These are phyloP conservation scores for Gossypium australe DNA, from an alignment of 345 rosid species.

Conservation along the genomic window DNA sequence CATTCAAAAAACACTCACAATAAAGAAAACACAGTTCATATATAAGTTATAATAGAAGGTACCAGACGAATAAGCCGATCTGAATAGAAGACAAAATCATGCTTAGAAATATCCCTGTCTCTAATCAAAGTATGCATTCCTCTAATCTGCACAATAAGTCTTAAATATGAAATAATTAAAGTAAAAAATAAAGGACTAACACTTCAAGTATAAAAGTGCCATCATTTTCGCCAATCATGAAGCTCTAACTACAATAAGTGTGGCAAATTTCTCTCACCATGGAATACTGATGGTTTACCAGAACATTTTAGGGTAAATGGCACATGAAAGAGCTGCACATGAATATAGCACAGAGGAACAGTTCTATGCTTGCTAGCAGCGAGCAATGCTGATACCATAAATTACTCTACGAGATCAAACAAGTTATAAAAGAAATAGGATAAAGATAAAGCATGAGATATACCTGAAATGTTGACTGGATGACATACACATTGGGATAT, in stretches of 20 bases:
- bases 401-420: conserved; percentile 3
- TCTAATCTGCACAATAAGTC: conserved; percentile 63
- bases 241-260: conserved; percentile 1
- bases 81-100: conserved; percentile 95
- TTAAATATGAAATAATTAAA: conserved; percentile 18
- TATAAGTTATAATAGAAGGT: conserved; percentile 18
- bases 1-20: background rate
- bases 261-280: background rate
- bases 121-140: conserved; percentile 99
- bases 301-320: background rate
- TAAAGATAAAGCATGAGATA: background rate
- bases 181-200: background rate
- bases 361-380: background rate
- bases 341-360: background rate
- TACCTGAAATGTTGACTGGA: conserved; percentile 94
- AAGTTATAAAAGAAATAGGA: background rate
- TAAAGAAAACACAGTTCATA: conserved; percentile 3
- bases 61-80: conserved; percentile 97
- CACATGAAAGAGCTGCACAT: background rate
- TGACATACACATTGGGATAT: conserved; percentile 73
- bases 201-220: background rate
- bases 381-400: background rate
- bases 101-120: conserved; percentile 89
- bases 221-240: background rate
- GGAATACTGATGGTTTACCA: background rate